These are phyloP conservation scores for Pythium angustatum DNA, from an alignment of 352 stramenopile species.

Conservation along the genomic window DNA sequence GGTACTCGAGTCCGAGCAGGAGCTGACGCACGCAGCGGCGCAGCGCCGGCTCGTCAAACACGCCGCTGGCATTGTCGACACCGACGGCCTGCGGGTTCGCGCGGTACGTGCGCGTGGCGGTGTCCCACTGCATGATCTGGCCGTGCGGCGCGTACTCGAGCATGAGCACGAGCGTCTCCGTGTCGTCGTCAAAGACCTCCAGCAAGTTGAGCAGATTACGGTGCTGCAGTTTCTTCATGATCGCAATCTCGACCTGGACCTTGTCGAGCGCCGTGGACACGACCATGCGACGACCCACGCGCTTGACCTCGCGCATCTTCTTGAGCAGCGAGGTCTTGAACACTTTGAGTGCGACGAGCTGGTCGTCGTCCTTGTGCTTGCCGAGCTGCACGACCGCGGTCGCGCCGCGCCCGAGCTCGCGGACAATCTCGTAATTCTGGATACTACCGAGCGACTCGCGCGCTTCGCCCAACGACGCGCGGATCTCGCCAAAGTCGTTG, in stretches of 20 bases:
- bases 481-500: conserved; percentile 35
- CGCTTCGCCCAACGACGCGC: conserved; percentile 1
- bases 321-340: conserved; percentile 86
- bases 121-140: conserved; percentile 87
- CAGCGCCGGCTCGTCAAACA: conserved; percentile 59
- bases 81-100: conserved; percentile 21
- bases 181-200: conserved; percentile 83
- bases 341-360: conserved; percentile 80
- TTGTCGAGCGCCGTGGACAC: conserved; percentile 87
- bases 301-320: conserved; percentile 86
- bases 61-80: conserved; percentile 11
- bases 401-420: conserved; percentile 75
- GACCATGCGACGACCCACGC: conserved; percentile 78
- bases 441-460: conserved; percentile 43
- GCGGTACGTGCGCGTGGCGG: conserved; percentile 55
- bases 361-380: conserved; percentile 44
- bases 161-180: conserved; percentile 83
- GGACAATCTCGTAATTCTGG: conserved; percentile 80
- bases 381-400: conserved; percentile 82
- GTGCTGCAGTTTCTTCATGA: conserved; percentile 89
- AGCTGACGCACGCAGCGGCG: conserved; percentile 70
- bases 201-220: conserved; percentile 77
- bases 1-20: conserved; percentile 76
- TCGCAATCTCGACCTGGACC: conserved; percentile 86
- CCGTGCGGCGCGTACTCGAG: conserved; percentile 81